Conservation (phyloP, 768 basidiomycete genomes). For the Saitozyma podzolica region DNA sequence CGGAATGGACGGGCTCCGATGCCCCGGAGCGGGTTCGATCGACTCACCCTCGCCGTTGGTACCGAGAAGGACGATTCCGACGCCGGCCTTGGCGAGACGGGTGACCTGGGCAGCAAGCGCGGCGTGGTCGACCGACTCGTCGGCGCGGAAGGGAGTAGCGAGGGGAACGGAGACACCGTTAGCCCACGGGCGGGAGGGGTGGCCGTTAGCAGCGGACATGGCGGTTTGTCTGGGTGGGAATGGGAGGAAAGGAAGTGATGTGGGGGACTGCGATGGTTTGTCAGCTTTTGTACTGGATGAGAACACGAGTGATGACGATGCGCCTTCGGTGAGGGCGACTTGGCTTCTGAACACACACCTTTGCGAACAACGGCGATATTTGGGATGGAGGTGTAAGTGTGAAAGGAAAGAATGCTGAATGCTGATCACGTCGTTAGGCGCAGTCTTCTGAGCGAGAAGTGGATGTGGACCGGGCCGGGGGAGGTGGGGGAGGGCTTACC, state of each 20-base stretch:
- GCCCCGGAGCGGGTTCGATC: not conserved
- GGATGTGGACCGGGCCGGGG: no score
- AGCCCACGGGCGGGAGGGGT: constrained; percentile 52
- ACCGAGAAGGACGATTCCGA: constrained; percentile 39
- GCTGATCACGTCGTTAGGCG: no score
- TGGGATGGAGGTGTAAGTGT: not conserved
- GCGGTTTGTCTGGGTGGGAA: not conserved
- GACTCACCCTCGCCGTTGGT: constrained; percentile 62
- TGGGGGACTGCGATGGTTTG: no score
- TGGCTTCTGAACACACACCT: no score
- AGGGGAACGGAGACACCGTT: constrained; percentile 76
- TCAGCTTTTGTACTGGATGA: no score
- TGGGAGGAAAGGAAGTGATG: not conserved
- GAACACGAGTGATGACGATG: no score
- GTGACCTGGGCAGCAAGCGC: constrained; percentile 71
- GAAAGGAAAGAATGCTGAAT: not conserved
- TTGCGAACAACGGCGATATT: not conserved
- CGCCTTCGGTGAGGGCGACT: no score
- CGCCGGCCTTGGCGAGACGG: constrained; percentile 66
- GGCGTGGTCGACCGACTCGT: constrained; percentile 68
- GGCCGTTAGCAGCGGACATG: constrained; percentile 10
- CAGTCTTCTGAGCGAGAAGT: no score
- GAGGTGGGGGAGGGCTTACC: no score
- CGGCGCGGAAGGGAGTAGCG: constrained; percentile 65
- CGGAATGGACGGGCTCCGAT: no score